Base-by-base conservation (phyloP, 768 basidiomycete species). In the Agaricus blazei region DNA sequence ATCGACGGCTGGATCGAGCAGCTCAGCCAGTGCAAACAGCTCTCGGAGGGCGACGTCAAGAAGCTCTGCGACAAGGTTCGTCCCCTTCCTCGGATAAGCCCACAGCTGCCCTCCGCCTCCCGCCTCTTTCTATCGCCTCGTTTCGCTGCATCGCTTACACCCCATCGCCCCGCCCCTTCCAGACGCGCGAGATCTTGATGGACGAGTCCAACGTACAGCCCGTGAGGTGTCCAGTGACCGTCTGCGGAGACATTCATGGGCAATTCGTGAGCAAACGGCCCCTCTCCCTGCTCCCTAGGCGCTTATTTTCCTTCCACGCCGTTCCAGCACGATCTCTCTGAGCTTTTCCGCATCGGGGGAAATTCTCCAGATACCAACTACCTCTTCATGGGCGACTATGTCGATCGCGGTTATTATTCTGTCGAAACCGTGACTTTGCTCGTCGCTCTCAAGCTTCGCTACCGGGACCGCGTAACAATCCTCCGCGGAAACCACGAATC, bases 371-470 rank as follows among this genome's bases (percentile, higher is more conserved):
- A 97, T 72, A 99, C 97, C 61, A 99, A 98, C 75, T 99, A 99
- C 72, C 88, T 99, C 65, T 99, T 98, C 79, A 99, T 99, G 97
- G 97, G 97, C 28, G 97, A 99, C 78, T 99, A 98, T 69, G 97
- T 98, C 64, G 97, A 98, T 76, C 86, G 95, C 66, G 96, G 96
- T 19, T 99, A 98, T 79, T 98, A 98, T 75, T 97, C 94, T 19
- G 96, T 99, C 54, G 97, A 99, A 75, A 99, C 97, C 1, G 95
- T 99, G 63, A 97, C 95, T 11, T 80, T 98, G 7, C 88, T 99
- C 48, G 94, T 99, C 59, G 93, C 97, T 19, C 81, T 98, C 68
- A 99, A 99, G 76, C 78, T 99, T 60, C 89, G 97, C 65, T 98
- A 99, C 75, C 91, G 94, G 59, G 96, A 98, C 72, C 88, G 96